Conservation (phyloP, 169 alveolate genomes). For the Plasmodium adleri region DNA sequence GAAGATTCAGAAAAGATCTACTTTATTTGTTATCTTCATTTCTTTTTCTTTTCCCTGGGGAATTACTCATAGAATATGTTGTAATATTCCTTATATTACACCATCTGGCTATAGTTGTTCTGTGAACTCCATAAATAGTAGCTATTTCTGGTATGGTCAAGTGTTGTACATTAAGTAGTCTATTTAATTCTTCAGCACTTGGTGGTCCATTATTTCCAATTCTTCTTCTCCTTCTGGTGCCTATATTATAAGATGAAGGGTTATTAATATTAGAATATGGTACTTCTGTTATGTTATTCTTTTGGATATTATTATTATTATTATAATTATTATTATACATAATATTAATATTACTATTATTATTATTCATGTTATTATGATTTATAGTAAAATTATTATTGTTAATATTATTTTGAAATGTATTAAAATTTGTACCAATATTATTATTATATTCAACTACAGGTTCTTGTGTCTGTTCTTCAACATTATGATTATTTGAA, state of each 20-base stretch:
- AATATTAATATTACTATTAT: no score
- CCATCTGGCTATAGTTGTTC: conserved; percentile 77
- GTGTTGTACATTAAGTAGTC: conserved; percentile 37
- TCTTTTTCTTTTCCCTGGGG: conserved; percentile 37
- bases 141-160: conserved; percentile 76
- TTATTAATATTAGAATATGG: conserved; percentile 17
- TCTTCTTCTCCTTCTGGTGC: conserved; percentile 20
- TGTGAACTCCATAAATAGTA: conserved; percentile 71
- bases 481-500: no score
- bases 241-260: conserved; percentile 11
- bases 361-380: conserved; percentile 2
- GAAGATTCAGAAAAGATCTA: not conserved
- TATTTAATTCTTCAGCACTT: conserved; percentile 66
- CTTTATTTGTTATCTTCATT: not conserved
- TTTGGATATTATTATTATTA: conserved; percentile 6
- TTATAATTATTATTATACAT: not conserved
- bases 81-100: conserved; percentile 72
- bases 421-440: not conserved
- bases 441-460: conserved; percentile 4
- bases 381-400: conserved; percentile 25
- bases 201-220: conserved; percentile 64
- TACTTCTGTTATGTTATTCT: conserved; percentile 14
- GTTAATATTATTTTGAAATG: not conserved
- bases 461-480: not conserved
- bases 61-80: conserved; percentile 18